Evolutionary conservation across 306 rosid genomes (phyloP), one percentile per base, ranked within the genome.

Genomic region (Malus orientalis): DNA sequence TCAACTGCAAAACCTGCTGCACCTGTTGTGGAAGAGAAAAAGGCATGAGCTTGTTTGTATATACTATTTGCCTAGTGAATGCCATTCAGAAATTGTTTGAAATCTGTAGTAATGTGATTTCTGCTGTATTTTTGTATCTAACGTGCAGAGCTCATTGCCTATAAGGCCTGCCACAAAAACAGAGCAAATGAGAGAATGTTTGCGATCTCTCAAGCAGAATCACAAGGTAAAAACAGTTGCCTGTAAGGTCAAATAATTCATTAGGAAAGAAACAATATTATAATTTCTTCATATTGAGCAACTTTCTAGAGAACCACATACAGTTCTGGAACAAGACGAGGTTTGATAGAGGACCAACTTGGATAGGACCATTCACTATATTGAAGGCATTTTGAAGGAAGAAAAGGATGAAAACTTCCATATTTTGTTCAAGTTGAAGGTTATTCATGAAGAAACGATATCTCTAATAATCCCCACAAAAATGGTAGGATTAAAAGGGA

Each of bases 141-240:
- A 78, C 14, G 29, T 69, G 82, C 86, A 92, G 99, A 82, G 86
- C 81, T 83, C 83, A 11, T 83, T 96, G 84, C 98, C 97, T 0
- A 53, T 89, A 67, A 90, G 93, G 79, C 97, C 98, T 69, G 96
- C 96, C 70, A 89, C 97, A 82, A 92, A 89, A 83, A 59, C 89
- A 49, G 98, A 96, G 83, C 97, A 89, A 83, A 92, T 92, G 96
- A 92, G 99, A 80, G 99, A 89, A 83, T 89, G 97, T 77, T 76
- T 96, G 80, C 95, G 97, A 57, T 88, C 96, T 79, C 96, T 96
- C 73, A 92, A 96, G 87, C 93, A 88, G 81, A 89, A 78, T 83
- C 96, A 92, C 89, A 96, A 91, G 99, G 99, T 96, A 89, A 89
- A 82, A 76, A 71, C 66, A 61, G 67, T 30, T 77, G 19, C 20